A percentile compares a stretch with the other conserved stretches of the same genome.
phyloP scores from a whole-genome alignment of 805 yeast species.

The Clavispora fructus region DNA sequence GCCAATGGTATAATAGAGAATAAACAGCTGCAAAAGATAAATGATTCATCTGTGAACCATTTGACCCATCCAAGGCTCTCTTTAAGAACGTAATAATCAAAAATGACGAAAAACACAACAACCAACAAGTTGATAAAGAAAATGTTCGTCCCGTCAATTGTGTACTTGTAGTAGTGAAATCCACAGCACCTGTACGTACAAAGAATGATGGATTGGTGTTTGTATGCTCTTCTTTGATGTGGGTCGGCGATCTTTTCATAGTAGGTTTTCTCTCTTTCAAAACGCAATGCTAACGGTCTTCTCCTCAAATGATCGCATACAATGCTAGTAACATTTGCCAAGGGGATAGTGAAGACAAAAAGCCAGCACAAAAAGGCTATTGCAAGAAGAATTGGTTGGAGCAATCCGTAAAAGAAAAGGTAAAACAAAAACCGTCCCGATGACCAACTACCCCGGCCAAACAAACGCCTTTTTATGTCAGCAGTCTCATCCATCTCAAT shows the following conservation, averaged over 20 bases:
- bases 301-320: slow-evolving; percentile 74
- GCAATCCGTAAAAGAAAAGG: slow-evolving; percentile 56
- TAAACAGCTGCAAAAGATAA: slow-evolving; percentile 70
- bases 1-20: slow-evolving; percentile 90
- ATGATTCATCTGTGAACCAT: slow-evolving; percentile 54
- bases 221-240: slow-evolving; percentile 27
- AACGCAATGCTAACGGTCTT: slow-evolving; percentile 85
- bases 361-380: slow-evolving; percentile 71
- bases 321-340: slow-evolving; percentile 73
- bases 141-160: slow-evolving; percentile 93
- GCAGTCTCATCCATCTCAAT: slow-evolving; percentile 13
- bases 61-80: slow-evolving; percentile 32
- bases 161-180: slow-evolving; percentile 88
- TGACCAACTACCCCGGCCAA: slow-evolving; percentile 93
- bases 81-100: slow-evolving; percentile 65
- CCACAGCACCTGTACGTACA: slow-evolving; percentile 94
- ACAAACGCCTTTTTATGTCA: slow-evolving; percentile 51
- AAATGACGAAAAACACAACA: slow-evolving; percentile 75
- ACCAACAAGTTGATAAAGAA: slow-evolving; percentile 80
- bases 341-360: slow-evolving; percentile 83
- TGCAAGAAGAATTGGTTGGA: slow-evolving; percentile 60
- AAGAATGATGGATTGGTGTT: slow-evolving; percentile 60
- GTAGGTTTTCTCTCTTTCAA: slow-evolving; percentile 53
- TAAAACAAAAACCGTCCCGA: slow-evolving; percentile 76
- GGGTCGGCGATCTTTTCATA: slow-evolving; percentile 25